phyloP scores from a whole-genome alignment of 495 filamentous ascomycete species.

The Podospora pseudopauciseta region DNA sequence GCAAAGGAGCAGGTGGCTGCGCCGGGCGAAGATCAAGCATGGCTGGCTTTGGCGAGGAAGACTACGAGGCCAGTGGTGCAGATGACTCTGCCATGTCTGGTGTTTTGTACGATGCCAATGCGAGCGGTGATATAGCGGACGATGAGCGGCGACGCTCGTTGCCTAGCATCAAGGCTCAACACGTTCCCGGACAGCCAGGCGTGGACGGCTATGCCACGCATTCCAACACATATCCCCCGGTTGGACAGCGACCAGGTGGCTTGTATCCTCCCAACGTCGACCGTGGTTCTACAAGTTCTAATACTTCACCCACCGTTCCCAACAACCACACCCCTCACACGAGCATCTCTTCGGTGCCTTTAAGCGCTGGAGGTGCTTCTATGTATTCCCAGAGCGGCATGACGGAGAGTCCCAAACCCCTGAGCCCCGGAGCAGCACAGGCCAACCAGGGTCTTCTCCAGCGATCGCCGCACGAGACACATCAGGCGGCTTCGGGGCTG shows the following conservation, averaged over 20 bases:
- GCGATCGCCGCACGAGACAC: constrained; percentile 30
- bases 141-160: constrained; percentile 52
- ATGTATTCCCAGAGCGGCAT: constrained; percentile 68
- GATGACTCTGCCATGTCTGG: constrained; percentile 76
- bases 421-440: constrained; percentile 61
- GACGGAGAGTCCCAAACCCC: constrained; percentile 82
- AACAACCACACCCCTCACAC: constrained; percentile 46
- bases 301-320: constrained; percentile 44
- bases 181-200: constrained; percentile 51
- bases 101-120: constrained; percentile 63
- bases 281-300: constrained; percentile 50
- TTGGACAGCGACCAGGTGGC: constrained; percentile 49
- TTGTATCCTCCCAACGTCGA: constrained; percentile 60
- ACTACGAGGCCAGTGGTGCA: constrained; percentile 58
- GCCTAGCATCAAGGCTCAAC: constrained; percentile 70
- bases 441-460: constrained; percentile 37
- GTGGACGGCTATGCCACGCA: constrained; percentile 42
- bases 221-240: constrained; percentile 74
- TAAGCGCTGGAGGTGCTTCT: constrained; percentile 50
- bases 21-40: constrained; percentile 85
- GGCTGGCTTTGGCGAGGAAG: constrained; percentile 78
- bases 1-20: constrained; percentile 93
- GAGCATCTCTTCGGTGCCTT: constrained; percentile 46
- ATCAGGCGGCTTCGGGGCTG: constrained; percentile 33
- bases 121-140: constrained; percentile 46